A percentile compares a stretch with the other conserved stretches of the same genome.
phyloP scores from a whole-genome alignment of 129 eudicot species.

The Saussurea involucrata region DNA sequence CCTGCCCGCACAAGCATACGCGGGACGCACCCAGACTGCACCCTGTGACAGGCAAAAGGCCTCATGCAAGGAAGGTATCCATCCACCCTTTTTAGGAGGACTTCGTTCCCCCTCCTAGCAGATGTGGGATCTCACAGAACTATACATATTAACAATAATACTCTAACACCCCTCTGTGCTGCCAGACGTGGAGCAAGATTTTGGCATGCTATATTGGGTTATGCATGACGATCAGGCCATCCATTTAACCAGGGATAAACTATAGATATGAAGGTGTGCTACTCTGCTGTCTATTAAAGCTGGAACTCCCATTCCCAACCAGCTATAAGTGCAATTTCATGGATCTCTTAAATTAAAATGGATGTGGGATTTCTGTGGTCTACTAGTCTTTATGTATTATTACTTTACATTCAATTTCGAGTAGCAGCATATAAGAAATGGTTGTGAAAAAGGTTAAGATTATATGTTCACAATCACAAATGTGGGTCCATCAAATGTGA shows the following conservation, averaged over 20 bases:
- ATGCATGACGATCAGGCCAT: not conserved
- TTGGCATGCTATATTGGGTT: not conserved
- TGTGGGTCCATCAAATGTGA: not conserved
- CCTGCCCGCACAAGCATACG: too few species aligned
- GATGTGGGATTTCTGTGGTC: not conserved
- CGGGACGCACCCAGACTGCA: too few species aligned
- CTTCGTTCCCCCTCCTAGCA: too few species aligned
- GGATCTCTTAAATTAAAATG: not conserved
- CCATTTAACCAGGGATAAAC: not conserved
- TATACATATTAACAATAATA: too few species aligned
- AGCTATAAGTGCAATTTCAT: not conserved
- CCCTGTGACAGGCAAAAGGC: too few species aligned
- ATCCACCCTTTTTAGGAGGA: too few species aligned
- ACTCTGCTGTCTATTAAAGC: not conserved
- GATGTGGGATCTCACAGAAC: too few species aligned
- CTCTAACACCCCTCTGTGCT: too few species aligned
- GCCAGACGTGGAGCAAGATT: not conserved
- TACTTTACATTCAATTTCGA: slow-evolving; percentile 1
- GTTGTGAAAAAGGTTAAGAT: not conserved
- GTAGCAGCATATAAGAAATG: not conserved
- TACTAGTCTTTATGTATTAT: not conserved
- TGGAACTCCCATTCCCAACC: not conserved
- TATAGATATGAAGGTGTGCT: not conserved
- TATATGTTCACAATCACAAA: not conserved
- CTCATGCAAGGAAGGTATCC: too few species aligned